Conservation (phyloP, 2,329 filamentous ascomycete genomes). For the Amphichorda felina region DNA sequence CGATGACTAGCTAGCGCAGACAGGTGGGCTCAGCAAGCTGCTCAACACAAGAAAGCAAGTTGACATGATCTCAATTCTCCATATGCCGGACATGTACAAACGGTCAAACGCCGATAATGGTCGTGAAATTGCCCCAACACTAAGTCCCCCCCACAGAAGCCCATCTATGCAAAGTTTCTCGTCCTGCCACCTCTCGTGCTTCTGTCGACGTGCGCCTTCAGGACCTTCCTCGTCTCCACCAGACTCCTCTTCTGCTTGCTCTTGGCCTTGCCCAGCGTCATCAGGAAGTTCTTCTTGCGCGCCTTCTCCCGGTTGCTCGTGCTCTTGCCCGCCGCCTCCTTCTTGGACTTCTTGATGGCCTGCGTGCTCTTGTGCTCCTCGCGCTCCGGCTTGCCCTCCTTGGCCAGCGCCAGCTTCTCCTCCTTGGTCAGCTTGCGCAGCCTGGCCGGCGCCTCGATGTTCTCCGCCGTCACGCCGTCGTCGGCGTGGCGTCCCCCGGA, state of each 20-base stretch:
- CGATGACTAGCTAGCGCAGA: no score
- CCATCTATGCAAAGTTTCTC: conserved; percentile 39
- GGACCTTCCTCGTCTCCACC: conserved; percentile 67
- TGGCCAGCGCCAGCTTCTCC: conserved; percentile 73
- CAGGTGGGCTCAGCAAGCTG: no score
- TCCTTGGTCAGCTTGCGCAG: conserved; percentile 82
- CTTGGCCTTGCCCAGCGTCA: conserved; percentile 95
- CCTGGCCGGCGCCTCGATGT: conserved; percentile 78
- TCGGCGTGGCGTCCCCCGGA: conserved; percentile 55
- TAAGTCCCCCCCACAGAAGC: no score
- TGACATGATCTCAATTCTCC: no score
- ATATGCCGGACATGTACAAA: no score
- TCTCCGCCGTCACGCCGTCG: conserved; percentile 78
- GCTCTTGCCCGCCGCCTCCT: conserved; percentile 82
- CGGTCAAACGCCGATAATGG: no score
- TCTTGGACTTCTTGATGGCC: conserved; percentile 76
- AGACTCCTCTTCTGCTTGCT: conserved; percentile 91
- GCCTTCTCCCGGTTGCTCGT: conserved; percentile 97
- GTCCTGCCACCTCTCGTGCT: conserved; percentile 75
- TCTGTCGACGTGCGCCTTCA: conserved; percentile 72
- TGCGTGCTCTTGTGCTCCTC: conserved; percentile 77
- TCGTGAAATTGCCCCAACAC: no score
- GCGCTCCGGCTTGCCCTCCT: conserved; percentile 67
- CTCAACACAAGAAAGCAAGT: no score
- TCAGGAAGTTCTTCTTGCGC: conserved; percentile 95